These are phyloP conservation scores for Hortaea sp. DNA, from an alignment of 2,329 filamentous ascomycete species.

Conservation along the genomic window DNA sequence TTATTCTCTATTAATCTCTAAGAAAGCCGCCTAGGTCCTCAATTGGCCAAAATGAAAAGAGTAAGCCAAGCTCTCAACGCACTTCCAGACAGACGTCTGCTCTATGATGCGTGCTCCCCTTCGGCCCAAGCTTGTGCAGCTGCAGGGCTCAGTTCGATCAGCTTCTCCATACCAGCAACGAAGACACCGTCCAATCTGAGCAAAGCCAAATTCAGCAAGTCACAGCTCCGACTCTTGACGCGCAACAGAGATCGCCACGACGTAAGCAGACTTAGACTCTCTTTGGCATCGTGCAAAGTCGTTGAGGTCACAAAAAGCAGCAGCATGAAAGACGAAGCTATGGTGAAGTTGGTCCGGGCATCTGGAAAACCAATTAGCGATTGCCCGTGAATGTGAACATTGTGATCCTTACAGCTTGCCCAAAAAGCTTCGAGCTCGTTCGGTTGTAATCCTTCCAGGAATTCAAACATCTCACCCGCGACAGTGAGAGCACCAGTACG, in stretches of 20 bases:
- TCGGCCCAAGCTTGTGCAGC: slow-evolving; percentile 20
- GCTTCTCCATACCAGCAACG: slow-evolving; percentile 19
- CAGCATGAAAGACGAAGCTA: slow-evolving; percentile 25
- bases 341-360: slow-evolving; percentile 26
- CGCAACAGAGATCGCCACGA: slow-evolving; percentile 22
- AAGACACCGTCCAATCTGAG: slow-evolving; percentile 22
- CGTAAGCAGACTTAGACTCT: slow-evolving; percentile 21
- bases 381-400: neutral
- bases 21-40: no score
- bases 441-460: slow-evolving; percentile 20
- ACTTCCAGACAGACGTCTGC: no score
- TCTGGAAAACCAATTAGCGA: slow-evolving; percentile 10
- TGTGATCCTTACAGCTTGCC: slow-evolving; percentile 21
- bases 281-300: slow-evolving; percentile 17
- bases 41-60: no score
- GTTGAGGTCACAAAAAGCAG: slow-evolving; percentile 24
- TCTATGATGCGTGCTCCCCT: neutral
- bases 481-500: slow-evolving; percentile 23
- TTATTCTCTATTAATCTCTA: neutral
- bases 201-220: slow-evolving; percentile 24
- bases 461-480: slow-evolving; percentile 21
- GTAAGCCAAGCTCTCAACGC: no score
- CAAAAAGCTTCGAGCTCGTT: slow-evolving; percentile 25
- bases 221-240: slow-evolving; percentile 25
- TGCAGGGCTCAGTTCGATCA: slow-evolving; percentile 22